Evolutionary conservation across 2,329 filamentous ascomycete species (phyloP).

Genomic region (Botrytis medusae): DNA sequence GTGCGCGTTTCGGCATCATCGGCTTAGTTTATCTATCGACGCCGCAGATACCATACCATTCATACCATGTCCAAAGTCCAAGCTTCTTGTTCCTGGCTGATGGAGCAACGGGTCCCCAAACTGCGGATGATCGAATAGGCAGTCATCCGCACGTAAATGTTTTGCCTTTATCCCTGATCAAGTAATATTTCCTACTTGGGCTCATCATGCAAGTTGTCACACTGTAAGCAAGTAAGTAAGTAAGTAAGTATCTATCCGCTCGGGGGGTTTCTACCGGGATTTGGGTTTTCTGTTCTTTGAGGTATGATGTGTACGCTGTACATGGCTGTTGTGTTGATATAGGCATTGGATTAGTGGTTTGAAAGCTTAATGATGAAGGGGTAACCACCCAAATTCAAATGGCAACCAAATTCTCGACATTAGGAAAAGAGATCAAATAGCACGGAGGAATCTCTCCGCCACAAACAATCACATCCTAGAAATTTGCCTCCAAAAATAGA

Average conservation of each 20-base stretch:
- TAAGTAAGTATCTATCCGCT: neutral
- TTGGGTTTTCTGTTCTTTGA: neutral
- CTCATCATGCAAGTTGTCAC: neutral
- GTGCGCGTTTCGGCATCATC: conserved; percentile 1
- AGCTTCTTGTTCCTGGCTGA: conserved; percentile 13
- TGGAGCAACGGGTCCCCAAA: neutral
- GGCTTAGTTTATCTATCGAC: neutral
- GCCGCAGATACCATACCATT: neutral
- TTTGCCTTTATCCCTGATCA: neutral
- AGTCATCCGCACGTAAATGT: neutral
- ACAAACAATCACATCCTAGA: neutral
- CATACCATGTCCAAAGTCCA: neutral
- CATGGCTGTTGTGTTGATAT: neutral
- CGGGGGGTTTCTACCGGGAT: conserved; percentile 4
- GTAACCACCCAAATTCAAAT: neutral
- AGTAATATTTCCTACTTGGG: neutral
- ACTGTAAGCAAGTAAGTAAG: too few relatives aligned
- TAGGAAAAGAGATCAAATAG: too few relatives aligned
- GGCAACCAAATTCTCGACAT: neutral
- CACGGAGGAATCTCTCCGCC: neutral
- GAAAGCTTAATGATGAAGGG: neutral
- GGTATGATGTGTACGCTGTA: neutral
- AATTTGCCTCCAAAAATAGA: neutral
- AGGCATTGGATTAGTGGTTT: neutral
- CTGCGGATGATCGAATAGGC: neutral